phyloP scores from a whole-genome alignment of 805 yeast species.

The Yarrowia divulgata region DNA sequence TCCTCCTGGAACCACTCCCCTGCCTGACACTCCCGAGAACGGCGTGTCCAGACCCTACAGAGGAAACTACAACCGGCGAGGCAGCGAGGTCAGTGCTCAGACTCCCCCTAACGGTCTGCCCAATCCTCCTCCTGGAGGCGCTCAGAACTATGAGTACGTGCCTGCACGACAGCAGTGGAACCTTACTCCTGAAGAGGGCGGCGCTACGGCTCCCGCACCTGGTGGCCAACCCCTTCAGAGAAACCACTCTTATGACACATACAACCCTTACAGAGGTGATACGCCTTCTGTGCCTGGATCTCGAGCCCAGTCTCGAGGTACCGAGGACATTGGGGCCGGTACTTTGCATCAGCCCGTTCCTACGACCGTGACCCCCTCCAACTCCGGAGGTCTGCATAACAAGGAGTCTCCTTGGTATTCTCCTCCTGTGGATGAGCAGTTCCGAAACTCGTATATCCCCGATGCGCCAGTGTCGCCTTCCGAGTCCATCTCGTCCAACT shows the following conservation, averaged over 20 bases:
- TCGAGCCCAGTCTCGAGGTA: constrained; percentile 12
- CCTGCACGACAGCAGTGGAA: constrained; percentile 41
- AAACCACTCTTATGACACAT: constrained; percentile 38
- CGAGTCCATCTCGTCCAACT: constrained; percentile 42
- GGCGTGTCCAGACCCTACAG: constrained; percentile 28
- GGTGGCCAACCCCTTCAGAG: constrained; percentile 15
- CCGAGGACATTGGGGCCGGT: background rate
- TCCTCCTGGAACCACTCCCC: background rate
- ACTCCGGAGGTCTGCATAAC: constrained; percentile 20
- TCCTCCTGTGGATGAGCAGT: constrained; percentile 35
- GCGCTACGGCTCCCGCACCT: constrained; percentile 1
- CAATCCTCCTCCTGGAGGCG: constrained; percentile 20
- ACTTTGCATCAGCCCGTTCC: constrained; percentile 32
- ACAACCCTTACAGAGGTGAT: constrained; percentile 23
- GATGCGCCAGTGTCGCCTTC: constrained; percentile 42
- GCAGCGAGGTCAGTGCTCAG: constrained; percentile 35
- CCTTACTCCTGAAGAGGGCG: constrained; percentile 24
- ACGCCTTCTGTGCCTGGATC: constrained; percentile 17
- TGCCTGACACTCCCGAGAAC: constrained; percentile 11
- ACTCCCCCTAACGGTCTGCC: constrained; percentile 24
- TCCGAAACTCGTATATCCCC: constrained; percentile 39
- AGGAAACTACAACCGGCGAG: constrained; percentile 41
- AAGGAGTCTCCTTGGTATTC: constrained; percentile 35
- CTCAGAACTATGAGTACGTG: constrained; percentile 36
- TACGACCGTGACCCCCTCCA: constrained; percentile 22